phyloP scores from a whole-genome alignment of 306 rosid species.

The Calophaca sinica region DNA sequence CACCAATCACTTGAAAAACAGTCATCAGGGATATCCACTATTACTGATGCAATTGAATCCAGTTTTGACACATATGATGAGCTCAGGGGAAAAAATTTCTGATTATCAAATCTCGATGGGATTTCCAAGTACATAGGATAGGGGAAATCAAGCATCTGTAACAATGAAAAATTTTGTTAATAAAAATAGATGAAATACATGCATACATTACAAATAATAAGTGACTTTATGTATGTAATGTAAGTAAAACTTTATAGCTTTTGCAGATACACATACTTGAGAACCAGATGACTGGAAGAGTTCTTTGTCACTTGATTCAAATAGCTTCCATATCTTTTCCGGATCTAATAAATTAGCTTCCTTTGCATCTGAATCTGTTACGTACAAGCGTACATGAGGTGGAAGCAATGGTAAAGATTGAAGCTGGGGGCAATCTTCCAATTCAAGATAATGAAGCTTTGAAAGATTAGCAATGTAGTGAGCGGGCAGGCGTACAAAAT shows the following conservation, averaged over 20 bases:
- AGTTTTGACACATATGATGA: constrained; percentile 11
- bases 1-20: constrained; percentile 34
- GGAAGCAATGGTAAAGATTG: constrained; percentile 16
- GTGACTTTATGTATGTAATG: background rate
- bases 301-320: too few species aligned
- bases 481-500: background rate
- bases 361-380: background rate
- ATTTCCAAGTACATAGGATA: background rate
- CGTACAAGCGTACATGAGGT: background rate
- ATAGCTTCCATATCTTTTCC: constrained; percentile 39
- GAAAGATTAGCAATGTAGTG: constrained; percentile 34
- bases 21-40: constrained; percentile 7
- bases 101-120: constrained; percentile 13
- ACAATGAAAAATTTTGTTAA: background rate
- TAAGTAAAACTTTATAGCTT: background rate
- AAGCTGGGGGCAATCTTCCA: constrained; percentile 22
- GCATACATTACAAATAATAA: background rate
- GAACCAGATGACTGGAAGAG: background rate
- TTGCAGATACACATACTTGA: background rate
- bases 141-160: background rate
- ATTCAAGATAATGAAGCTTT: constrained; percentile 31
- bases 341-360: constrained; percentile 32
- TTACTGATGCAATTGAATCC: constrained; percentile 21
- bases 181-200: background rate
- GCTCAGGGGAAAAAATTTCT: constrained; percentile 6